phyloP scores from a whole-genome alignment of 768 basidiomycete genomes.

The Boletellus ananas region DNA sequence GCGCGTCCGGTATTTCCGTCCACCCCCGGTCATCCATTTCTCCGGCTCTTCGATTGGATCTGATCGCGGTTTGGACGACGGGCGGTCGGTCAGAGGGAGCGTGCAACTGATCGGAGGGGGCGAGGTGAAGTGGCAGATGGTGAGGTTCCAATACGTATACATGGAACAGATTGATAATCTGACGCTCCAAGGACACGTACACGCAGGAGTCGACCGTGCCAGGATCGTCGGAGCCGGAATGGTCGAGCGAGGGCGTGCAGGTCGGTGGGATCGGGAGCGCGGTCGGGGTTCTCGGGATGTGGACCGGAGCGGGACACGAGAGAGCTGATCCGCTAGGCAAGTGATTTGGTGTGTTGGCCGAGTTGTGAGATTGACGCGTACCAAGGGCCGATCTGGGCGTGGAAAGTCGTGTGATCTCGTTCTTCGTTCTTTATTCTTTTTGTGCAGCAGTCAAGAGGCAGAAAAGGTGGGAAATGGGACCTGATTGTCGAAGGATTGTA shows the following conservation, averaged over 20 bases:
- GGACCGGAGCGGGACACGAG: constrained; percentile 52
- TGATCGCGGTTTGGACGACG: constrained; percentile 29
- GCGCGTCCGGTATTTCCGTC: constrained; percentile 22
- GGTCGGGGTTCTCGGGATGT: constrained; percentile 50
- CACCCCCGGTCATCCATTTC: constrained; percentile 51
- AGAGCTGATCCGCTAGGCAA: constrained; percentile 41
- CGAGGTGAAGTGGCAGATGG: constrained; percentile 50
- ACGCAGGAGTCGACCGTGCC: constrained; percentile 32
- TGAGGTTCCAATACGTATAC: constrained; percentile 19
- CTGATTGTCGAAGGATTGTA: no score
- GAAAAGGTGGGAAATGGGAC: no score
- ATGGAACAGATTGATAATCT: neutral
- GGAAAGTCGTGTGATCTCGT: constrained; percentile 35
- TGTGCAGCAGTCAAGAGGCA: no score
- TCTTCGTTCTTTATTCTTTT: no score
- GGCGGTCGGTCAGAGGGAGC: constrained; percentile 38
- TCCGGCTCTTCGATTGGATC: constrained; percentile 43
- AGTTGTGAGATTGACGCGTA: neutral
- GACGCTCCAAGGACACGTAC: constrained; percentile 14
- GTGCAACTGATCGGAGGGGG: constrained; percentile 49
- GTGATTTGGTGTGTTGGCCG: neutral
- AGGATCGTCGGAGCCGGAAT: constrained; percentile 37
- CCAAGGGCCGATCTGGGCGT: constrained; percentile 42
- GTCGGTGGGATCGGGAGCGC: constrained; percentile 53
- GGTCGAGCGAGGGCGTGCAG: constrained; percentile 56